Conservation (phyloP, 2,329 filamentous ascomycete genomes). For the Cladorrhinum sp. region DNA sequence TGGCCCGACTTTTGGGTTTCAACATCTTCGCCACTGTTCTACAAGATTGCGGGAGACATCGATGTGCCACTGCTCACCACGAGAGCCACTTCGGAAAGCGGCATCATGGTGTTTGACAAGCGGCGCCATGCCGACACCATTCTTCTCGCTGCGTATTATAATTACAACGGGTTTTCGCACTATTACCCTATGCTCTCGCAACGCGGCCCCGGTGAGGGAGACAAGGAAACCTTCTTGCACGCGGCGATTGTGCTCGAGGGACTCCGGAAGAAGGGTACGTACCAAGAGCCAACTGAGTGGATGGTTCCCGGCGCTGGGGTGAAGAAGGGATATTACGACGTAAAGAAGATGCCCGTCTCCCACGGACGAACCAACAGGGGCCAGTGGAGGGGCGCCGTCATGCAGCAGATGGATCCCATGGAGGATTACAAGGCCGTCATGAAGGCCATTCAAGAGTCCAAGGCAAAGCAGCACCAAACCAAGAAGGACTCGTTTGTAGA, state of each 20-base stretch:
- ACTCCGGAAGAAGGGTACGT: conserved; percentile 33
- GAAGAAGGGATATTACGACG: conserved; percentile 23
- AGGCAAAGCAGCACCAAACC: not conserved
- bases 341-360: conserved; percentile 16
- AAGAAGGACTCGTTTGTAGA: not conserved
- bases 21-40: conserved; percentile 42
- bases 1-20: conserved; percentile 56
- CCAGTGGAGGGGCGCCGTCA: conserved; percentile 20
- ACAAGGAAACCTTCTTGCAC: conserved; percentile 48
- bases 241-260: conserved; percentile 43
- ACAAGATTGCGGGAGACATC: conserved; percentile 39
- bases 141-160: conserved; percentile 53
- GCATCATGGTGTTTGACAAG: conserved; percentile 49
- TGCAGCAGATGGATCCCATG: conserved; percentile 21
- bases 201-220: conserved; percentile 41
- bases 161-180: conserved; percentile 49
- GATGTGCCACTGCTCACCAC: conserved; percentile 31
- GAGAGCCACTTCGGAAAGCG: conserved; percentile 44
- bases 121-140: conserved; percentile 44
- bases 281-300: conserved; percentile 15
- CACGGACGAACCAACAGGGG: conserved; percentile 12
- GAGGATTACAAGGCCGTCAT: conserved; percentile 23
- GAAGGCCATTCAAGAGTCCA: conserved; percentile 20
- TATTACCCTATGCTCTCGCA: conserved; percentile 50
- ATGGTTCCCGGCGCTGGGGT: conserved; percentile 10